Evolutionary conservation across 257 asterid genomes (phyloP).

Genomic region (Paulownia fortunei): DNA sequence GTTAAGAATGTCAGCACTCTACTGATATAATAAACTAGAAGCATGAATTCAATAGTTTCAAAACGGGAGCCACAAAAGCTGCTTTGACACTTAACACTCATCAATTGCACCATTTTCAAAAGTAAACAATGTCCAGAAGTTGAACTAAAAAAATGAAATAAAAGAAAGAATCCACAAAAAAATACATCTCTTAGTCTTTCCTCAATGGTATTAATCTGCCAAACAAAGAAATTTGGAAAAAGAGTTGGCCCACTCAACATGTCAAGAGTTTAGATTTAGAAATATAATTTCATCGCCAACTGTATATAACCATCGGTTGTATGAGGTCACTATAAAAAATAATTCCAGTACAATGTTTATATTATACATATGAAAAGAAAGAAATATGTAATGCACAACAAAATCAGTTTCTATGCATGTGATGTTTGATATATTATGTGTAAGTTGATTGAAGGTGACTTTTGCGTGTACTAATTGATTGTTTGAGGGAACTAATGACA

Average conservation of each 20-base stretch:
- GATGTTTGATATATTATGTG: not conserved
- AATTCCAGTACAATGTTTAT: not conserved
- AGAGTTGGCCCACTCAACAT: conserved; percentile 2
- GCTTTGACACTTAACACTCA: conserved; percentile 9
- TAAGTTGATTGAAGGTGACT: not conserved
- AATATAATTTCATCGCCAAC: not conserved
- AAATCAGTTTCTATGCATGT: not conserved
- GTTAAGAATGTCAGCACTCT: conserved; percentile 29
- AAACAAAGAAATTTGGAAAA: conserved; percentile 6
- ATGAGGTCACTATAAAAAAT: not conserved
- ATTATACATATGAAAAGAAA: not conserved
- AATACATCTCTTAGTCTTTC: not conserved
- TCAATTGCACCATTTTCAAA: not conserved
- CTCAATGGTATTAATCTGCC: not conserved
- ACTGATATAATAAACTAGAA: conserved; percentile 12
- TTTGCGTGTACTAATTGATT: not conserved
- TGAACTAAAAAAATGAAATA: not conserved
- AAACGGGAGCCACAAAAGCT: not conserved
- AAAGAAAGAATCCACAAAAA: not conserved
- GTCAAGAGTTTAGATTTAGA: not conserved
- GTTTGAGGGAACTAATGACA: not conserved
- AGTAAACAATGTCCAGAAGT: not conserved
- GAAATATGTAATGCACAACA: not conserved
- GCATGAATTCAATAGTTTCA: conserved; percentile 7
- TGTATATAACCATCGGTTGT: not conserved